Base-by-base conservation (phyloP, 2,329 filamentous ascomycete genomes). In the Colletotrichum truncatum region DNA sequence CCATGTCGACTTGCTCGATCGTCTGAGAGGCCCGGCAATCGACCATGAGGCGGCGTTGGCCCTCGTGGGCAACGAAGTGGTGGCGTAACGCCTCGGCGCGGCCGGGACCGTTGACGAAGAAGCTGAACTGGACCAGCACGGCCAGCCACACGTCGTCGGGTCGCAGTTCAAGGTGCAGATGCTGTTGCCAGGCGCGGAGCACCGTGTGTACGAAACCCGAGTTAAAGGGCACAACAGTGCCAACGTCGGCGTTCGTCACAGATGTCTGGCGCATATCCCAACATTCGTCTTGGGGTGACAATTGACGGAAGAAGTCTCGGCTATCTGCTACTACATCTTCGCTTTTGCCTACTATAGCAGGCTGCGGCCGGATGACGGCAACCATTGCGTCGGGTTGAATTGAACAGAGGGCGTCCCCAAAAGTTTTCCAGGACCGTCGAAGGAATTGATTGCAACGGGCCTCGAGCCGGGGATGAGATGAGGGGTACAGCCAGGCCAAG, bases 101-200 rank as follows among this genome's bases (percentile, higher is more conserved):
- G 36, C 14, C 36, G 36, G 36, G 36, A 14, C 48, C 63, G 25
- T 65, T 65, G 25, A 66, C 41, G 48, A 67, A 69, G 51, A 69
- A 68, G 63, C 63, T 69, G 16, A 70, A 49, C 16, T 70, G 71
- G 6, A 71, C 69, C 26, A 75, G 61, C 25, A 74, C 74, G 25
- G 75, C 65, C 4, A 75, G 68, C 73, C 73, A 74, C 6, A 74
- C 69, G 60, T 67, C 56, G 18, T 70, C 68, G 6, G 65, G 67
- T 6, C 67, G 69, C 21, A 71, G 57, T 28, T 60, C 56, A 4
- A 70, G 68, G 36, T 70, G 68, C n/a, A 64, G 61, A 48, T 70
- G 63, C 21, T 70, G 67, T 10, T 49, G 25, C 25, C 45, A 60
- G 23, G 56, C 55, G 2, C 69, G 46, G 6, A 71, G 54, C 12